phyloP scores from a whole-genome alignment of 768 basidiomycete species.

The Podaxis sp. region DNA sequence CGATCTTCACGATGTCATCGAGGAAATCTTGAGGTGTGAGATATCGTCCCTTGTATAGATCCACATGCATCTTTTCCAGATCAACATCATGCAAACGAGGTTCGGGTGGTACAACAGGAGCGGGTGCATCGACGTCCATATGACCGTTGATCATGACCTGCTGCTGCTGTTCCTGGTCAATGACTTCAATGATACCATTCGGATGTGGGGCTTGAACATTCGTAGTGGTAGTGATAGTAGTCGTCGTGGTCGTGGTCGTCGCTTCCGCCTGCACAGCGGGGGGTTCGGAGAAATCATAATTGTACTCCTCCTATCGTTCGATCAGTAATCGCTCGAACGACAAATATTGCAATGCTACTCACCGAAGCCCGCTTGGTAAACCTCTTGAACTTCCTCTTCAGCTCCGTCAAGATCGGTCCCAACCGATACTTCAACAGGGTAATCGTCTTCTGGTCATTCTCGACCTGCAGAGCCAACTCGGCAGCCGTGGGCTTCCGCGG shows the following conservation, averaged over 20 bases:
- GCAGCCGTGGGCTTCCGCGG: slow-evolving; percentile 79
- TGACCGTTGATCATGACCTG: slow-evolving; percentile 25
- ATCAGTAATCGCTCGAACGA: neutral
- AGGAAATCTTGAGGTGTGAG: slow-evolving; percentile 88
- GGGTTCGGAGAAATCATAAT: slow-evolving; percentile 38
- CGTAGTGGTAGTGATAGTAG: slow-evolving; percentile 19
- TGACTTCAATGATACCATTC: slow-evolving; percentile 44
- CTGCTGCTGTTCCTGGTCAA: slow-evolving; percentile 31
- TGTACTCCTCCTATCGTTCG: slow-evolving; percentile 67
- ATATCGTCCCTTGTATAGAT: slow-evolving; percentile 83
- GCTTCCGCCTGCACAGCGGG: slow-evolving; percentile 13
- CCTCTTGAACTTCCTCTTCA: slow-evolving; percentile 90
- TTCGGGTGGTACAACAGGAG: slow-evolving; percentile 24
- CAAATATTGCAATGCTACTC: slow-evolving; percentile 24
- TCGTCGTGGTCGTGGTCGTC: slow-evolving; percentile 24
- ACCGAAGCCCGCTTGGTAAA: slow-evolving; percentile 82
- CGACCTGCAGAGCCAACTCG: slow-evolving; percentile 79
- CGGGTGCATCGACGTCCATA: slow-evolving; percentile 8
- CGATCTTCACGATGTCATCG: slow-evolving; percentile 76
- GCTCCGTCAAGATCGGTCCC: slow-evolving; percentile 83
- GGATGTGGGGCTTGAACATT: slow-evolving; percentile 32
- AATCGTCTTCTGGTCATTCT: slow-evolving; percentile 74
- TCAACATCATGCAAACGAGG: slow-evolving; percentile 82
- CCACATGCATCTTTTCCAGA: slow-evolving; percentile 84
- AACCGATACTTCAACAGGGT: slow-evolving; percentile 88